Percentiles rank a stretch among this genome's conserved stretches.
Evolutionary conservation across 345 rosid species (phyloP).

Genomic region (Iberis pinnata): DNA sequence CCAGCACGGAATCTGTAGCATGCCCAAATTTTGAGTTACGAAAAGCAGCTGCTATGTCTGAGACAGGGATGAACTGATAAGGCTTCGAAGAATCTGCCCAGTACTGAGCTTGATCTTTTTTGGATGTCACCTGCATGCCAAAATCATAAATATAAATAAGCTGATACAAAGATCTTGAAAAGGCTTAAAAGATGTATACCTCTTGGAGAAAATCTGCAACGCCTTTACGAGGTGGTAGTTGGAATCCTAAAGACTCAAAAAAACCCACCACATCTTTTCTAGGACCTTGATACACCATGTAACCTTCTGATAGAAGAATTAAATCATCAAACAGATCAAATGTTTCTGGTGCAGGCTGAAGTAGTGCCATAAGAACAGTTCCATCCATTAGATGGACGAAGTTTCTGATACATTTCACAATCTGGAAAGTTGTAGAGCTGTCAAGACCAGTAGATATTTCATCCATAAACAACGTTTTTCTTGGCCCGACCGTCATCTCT

Average conservation of each 20-base stretch:
- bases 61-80: conserved; percentile 49
- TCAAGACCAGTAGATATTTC: conserved; percentile 97
- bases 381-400: conserved; percentile 88
- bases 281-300: conserved; percentile 82
- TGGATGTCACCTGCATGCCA: conserved; percentile 69
- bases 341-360: conserved; percentile 97
- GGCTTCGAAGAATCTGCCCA: conserved; percentile 83
- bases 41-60: conserved; percentile 71
- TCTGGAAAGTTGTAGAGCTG: conserved; percentile 88
- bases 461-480: conserved; percentile 93
- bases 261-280: conserved; percentile 60
- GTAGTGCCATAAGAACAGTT: conserved; percentile 87
- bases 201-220: conserved; percentile 97
- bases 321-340: conserved; percentile 87
- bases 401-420: conserved; percentile 70
- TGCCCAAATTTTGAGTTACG: conserved; percentile 52
- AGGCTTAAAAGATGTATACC: conserved; percentile 47
- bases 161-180: too few species aligned
- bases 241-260: conserved; percentile 84
- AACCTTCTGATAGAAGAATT: conserved; percentile 72
- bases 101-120: conserved; percentile 91
- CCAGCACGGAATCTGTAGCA: conserved; percentile 41
- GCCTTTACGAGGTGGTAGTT: conserved; percentile 71
- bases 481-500: conserved; percentile 94
- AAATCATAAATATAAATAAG: too few species aligned